Percentiles rank a stretch among this genome's conserved stretches.
These are phyloP conservation scores for Chaetomiaceae sp. DNA, from an alignment of 2,329 filamentous ascomycete species.

Conservation along the genomic window DNA sequence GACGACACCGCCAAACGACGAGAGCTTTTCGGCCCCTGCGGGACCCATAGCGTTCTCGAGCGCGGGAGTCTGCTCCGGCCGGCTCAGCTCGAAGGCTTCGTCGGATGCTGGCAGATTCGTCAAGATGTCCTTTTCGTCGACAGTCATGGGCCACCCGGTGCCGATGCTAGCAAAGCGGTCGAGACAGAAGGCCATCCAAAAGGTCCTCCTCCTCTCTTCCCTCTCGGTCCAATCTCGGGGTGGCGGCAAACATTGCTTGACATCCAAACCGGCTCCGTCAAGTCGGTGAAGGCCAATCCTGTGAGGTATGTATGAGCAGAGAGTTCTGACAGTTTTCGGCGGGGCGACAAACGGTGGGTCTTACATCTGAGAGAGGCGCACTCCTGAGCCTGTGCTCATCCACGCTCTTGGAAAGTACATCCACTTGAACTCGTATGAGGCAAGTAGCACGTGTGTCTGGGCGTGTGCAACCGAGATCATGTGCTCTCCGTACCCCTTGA, in stretches of 20 bases:
- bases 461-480: conserved; percentile 82
- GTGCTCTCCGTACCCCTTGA: conserved; percentile 86
- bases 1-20: conserved; percentile 73
- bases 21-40: conserved; percentile 67
- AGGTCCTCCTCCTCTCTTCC: conserved; percentile 86
- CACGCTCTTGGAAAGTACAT: conserved; percentile 97
- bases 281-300: conserved; percentile 91
- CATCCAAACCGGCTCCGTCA: conserved; percentile 77
- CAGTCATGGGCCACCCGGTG: conserved; percentile 92
- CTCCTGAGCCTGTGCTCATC: conserved; percentile 81
- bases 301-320: conserved; percentile 38
- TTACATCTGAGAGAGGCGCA: conserved; percentile 79
- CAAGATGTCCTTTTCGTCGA: conserved; percentile 87
- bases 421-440: conserved; percentile 89
- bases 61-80: conserved; percentile 65
- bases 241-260: conserved; percentile 84
- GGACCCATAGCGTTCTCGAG: conserved; percentile 67
- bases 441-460: conserved; percentile 76
- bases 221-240: conserved; percentile 90
- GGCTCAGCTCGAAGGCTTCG: conserved; percentile 77
- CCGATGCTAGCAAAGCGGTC: conserved; percentile 94
- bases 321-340: not conserved
- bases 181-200: conserved; percentile 89
- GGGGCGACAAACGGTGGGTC: conserved; percentile 26
- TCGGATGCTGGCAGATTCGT: conserved; percentile 82